phyloP scores from a whole-genome alignment of 148 eudicot genomes.

The Spergularia bocconei region DNA sequence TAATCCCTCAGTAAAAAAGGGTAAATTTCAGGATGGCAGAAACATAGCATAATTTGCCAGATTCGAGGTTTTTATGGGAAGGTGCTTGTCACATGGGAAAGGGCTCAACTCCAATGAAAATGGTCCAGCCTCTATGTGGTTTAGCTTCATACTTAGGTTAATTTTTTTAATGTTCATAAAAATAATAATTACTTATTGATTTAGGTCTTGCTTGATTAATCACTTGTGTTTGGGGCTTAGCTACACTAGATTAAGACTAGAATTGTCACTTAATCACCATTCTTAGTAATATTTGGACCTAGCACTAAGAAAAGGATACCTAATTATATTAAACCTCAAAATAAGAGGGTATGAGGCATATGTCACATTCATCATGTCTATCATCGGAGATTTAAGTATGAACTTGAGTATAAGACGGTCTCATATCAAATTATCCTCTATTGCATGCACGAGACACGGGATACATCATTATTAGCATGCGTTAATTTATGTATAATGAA shows the following conservation, averaged over 20 bases:
- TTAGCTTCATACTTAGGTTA: slow-evolving; percentile 14
- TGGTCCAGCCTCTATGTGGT: slow-evolving; percentile 36
- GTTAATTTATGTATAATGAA: too few species aligned
- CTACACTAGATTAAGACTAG: slow-evolving; percentile 7
- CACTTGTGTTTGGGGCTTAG: slow-evolving; percentile 12
- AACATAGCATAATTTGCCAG: slow-evolving; percentile 18
- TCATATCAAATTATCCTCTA: too few species aligned
- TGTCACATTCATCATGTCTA: too few species aligned
- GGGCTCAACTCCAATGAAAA: slow-evolving; percentile 22
- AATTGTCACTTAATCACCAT: slow-evolving; percentile 2
- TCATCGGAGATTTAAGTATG: too few species aligned
- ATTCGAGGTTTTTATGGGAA: slow-evolving; percentile 24
- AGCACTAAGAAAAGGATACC: background rate
- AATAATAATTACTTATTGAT: background rate
- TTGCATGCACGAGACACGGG: too few species aligned
- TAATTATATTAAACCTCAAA: slow-evolving; percentile 6
- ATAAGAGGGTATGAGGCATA: background rate
- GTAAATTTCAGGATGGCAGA: slow-evolving; percentile 18
- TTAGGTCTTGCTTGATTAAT: slow-evolving; percentile 6
- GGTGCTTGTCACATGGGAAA: slow-evolving; percentile 31
- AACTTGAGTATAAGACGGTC: too few species aligned
- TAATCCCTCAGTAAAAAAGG: slow-evolving; percentile 1
- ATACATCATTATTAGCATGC: too few species aligned
- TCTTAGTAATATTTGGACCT: background rate
- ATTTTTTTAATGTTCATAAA: background rate